Evolutionary conservation across 495 filamentous ascomycete species (phyloP).

Genomic region (Penicillium angulare): DNA sequence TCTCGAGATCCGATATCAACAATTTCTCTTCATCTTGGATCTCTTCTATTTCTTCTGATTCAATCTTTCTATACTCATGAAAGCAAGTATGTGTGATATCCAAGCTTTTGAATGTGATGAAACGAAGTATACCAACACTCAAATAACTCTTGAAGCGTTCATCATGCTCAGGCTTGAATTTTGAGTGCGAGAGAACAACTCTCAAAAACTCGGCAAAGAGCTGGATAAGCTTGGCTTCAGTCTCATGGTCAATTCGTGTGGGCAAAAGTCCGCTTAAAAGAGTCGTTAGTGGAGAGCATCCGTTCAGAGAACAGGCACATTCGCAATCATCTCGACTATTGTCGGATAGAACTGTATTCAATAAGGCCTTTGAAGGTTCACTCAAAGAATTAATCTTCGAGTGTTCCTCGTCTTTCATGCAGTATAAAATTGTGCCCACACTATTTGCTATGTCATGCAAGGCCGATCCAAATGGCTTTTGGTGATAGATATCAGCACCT

Average conservation of each 20-base stretch:
- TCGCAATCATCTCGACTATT: constrained; percentile 4
- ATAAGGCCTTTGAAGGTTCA: not conserved
- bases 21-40: constrained; percentile 10
- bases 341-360: constrained; percentile 1
- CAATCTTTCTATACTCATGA: constrained; percentile 4
- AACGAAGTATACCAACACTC: constrained; percentile 6
- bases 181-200: not conserved
- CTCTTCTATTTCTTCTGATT: constrained; percentile 6
- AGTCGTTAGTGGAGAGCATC: constrained; percentile 2
- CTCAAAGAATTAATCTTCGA: constrained; percentile 1
- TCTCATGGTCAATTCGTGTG: not conserved
- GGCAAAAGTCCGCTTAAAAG: constrained; percentile 5
- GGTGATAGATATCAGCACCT: constrained; percentile 5
- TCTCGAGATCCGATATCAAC: constrained; percentile 5
- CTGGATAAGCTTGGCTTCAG: not conserved
- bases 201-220: not conserved
- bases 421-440: not conserved
- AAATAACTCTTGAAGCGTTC: constrained; percentile 1
- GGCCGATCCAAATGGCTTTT: not conserved
- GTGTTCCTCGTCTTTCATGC: not conserved
- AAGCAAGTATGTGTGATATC: constrained; percentile 9
- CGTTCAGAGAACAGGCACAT: constrained; percentile 6
- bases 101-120: constrained; percentile 5
- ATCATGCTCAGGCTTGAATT: not conserved
- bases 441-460: constrained; percentile 3